Percentiles rank a stretch among this genome's conserved stretches.
These are phyloP conservation scores for Penicillium sp. DNA, from an alignment of 2,329 filamentous ascomycete genomes.

Conservation along the genomic window DNA sequence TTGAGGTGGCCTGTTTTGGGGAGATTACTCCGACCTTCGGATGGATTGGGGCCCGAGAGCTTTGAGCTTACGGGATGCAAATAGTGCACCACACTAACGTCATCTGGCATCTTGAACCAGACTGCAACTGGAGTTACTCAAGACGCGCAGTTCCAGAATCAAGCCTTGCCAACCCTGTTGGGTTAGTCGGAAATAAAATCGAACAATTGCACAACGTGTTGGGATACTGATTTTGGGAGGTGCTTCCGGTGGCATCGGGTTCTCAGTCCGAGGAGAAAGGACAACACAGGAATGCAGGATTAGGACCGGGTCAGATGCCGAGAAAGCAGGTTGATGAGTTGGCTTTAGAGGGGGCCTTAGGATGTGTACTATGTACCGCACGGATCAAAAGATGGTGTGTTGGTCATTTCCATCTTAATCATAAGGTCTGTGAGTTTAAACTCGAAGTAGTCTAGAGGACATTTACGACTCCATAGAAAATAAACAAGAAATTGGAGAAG, in stretches of 20 bases:
- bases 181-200: conserved; percentile 3
- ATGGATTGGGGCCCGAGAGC: neutral
- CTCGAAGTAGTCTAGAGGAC: neutral
- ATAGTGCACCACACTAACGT: conserved; percentile 1
- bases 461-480: neutral
- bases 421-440: neutral
- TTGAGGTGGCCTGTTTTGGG: neutral
- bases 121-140: neutral
- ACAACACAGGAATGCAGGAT: conserved; percentile 8
- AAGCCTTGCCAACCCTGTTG: conserved; percentile 21
- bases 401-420: neutral
- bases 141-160: conserved; percentile 2
- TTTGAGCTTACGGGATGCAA: neutral
- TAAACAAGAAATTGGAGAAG: conserved; percentile 2
- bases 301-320: neutral
- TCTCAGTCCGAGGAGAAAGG: neutral
- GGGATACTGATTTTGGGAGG: neutral
- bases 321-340: neutral
- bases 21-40: conserved; percentile 2
- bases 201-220: neutral
- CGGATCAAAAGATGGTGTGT: neutral
- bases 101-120: conserved; percentile 6
- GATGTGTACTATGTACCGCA: neutral
- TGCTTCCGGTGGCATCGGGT: neutral
- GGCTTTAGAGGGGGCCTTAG: neutral